Base-by-base conservation (phyloP, 225 moss, liverwort and hornwort genomes). In the Pseudisothecium myosuroides region DNA sequence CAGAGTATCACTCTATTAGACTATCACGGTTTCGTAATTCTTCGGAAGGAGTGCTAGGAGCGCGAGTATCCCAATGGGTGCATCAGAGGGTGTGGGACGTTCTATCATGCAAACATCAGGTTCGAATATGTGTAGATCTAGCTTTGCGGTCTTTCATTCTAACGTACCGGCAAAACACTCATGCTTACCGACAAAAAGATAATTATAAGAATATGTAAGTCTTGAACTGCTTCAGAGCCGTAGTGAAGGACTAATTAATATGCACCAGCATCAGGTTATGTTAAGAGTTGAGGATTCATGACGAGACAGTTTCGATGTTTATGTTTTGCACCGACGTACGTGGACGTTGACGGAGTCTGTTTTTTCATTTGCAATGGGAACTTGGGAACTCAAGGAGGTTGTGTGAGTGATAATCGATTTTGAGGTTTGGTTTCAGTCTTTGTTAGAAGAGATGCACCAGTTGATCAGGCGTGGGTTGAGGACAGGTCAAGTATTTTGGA, bases 401-500 rank as follows among this genome's bases (percentile, higher is more conserved):
- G 45, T 28, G 58, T 80, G 86, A 65, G 27, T 20, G 45, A 39
- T 65, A n/a, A n/a, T n/a, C n/a, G 47, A 64, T 54, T 52, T 76
- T 62, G 66, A 74, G 37, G 50, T 27, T 55, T 85, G 63, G 10
- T 83, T 77, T 55, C n/a, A 78, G 39, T 27, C 18, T 62, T 41
- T 82, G 22, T 50, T 26, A 31, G 63, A 65, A 61, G 69, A 36
- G 60, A 26, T 76, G 67, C 76, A 20, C 74, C 50, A 85, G 68
- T 49, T 89, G 87, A 87, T 85, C 69, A 45, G 76, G 36, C 9
- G 76, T 73, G 81, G 62, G 68, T 62, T 82, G 87, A 36, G 49
- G 43, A 90, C 92, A 92, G 90, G 88, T 88, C 79, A 54, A 83
- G 52, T 16, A 28, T 19, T 89, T 43, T 80, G 87, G 91, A 64